These are phyloP conservation scores for Leucocoprinus leucothites DNA, from an alignment of 768 basidiomycete genomes.

Conservation along the genomic window DNA sequence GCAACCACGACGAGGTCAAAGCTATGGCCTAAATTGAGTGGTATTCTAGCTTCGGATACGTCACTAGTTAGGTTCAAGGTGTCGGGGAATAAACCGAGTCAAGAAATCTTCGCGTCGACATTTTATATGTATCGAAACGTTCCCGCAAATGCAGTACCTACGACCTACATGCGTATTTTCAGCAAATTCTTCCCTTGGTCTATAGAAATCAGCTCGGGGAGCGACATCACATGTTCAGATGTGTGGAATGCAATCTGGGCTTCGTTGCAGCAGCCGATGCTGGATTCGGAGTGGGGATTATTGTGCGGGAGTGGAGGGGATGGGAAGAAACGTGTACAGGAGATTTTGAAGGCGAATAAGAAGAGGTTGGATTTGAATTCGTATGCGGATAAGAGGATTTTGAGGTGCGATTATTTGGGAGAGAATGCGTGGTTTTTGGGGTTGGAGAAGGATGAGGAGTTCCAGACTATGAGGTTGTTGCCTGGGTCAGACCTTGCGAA, in stretches of 20 bases:
- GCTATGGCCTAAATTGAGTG: conserved; percentile 51
- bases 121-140: conserved; percentile 35
- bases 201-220: conserved; percentile 43
- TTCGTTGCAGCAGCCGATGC: conserved; percentile 50
- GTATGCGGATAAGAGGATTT: conserved; percentile 36
- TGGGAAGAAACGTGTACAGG: conserved; percentile 40
- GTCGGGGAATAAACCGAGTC: conserved; percentile 33
- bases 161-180: conserved; percentile 48
- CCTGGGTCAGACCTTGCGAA: conserved; percentile 30
- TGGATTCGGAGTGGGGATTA: conserved; percentile 65
- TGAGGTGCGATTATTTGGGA: conserved; percentile 65
- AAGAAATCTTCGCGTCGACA: conserved; percentile 38
- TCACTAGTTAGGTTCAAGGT: conserved; percentile 51
- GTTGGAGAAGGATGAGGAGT: conserved; percentile 57
- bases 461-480: conserved; percentile 44
- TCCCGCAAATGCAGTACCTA: conserved; percentile 34
- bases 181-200: conserved; percentile 66
- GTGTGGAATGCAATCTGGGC: conserved; percentile 54
- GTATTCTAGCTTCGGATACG: conserved; percentile 48
- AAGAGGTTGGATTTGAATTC: conserved; percentile 37
- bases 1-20: conserved; percentile 18
- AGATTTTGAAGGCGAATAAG: conserved; percentile 49
- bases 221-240: conserved; percentile 45
- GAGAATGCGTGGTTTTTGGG: conserved; percentile 58
- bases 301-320: neutral